These are phyloP conservation scores for Corrigiola litoralis DNA, from an alignment of 179 eudicot species.

Conservation along the genomic window DNA sequence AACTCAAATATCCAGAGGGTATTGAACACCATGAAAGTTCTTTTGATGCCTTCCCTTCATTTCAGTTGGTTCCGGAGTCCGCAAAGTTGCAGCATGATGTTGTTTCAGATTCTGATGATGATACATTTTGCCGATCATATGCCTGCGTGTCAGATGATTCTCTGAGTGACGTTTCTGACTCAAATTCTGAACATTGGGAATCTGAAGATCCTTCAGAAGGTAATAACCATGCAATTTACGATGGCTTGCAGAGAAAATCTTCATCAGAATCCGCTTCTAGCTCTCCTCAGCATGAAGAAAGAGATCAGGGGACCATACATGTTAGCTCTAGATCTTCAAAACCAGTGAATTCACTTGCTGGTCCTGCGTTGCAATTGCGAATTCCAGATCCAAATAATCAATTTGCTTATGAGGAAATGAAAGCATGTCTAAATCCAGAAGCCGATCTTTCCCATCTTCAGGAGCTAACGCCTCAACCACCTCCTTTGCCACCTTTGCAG, in stretches of 20 bases:
- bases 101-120: constrained; percentile 81
- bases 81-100: constrained; percentile 35
- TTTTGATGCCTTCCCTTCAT: constrained; percentile 66
- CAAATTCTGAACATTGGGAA: constrained; percentile 88
- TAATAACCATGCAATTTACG: constrained; percentile 45
- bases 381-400: constrained; percentile 37
- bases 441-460: constrained; percentile 26
- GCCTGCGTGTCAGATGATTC: constrained; percentile 68
- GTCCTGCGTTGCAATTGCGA: constrained; percentile 41
- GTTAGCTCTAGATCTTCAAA: constrained; percentile 22
- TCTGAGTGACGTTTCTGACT: constrained; percentile 55
- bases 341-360: constrained; percentile 22
- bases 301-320: constrained; percentile 17
- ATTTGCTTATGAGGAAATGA: constrained; percentile 39
- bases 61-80: constrained; percentile 85
- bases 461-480: constrained; percentile 51
- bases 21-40: constrained; percentile 33
- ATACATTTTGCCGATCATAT: constrained; percentile 81
- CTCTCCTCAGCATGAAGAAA: constrained; percentile 38
- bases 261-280: constrained; percentile 56
- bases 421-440: constrained; percentile 22
- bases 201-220: constrained; percentile 47
- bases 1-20: constrained; percentile 75
- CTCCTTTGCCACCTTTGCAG: constrained; percentile 86
- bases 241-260: constrained; percentile 48